phyloP scores from a whole-genome alignment of 73 alveolate species.

The Paramecium caudatum region DNA sequence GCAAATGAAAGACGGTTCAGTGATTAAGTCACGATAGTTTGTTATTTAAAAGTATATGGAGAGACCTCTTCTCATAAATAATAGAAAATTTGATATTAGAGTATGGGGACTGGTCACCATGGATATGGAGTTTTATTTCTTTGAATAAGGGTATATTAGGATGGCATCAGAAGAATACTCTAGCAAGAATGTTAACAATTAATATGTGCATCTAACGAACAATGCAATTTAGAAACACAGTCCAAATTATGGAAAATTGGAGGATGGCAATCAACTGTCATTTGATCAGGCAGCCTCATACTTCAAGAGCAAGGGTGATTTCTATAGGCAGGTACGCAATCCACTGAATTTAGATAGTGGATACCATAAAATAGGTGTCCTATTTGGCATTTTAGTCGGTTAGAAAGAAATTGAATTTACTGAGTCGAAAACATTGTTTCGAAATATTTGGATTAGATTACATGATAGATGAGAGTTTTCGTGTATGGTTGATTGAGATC shows the following conservation, averaged over 20 bases:
- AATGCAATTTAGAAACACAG: constrained; percentile 87
- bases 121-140: constrained; percentile 82
- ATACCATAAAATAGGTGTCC: constrained; percentile 70
- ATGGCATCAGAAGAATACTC: constrained; percentile 82
- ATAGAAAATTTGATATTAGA: constrained; percentile 91
- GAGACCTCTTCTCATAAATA: constrained; percentile 85
- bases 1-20: neutral
- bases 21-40: constrained; percentile 8
- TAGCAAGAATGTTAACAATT: constrained; percentile 77
- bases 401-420: constrained; percentile 79
- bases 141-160: constrained; percentile 88
- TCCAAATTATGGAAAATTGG: constrained; percentile 85
- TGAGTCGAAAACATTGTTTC: constrained; percentile 85
- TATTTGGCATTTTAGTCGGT: constrained; percentile 74
- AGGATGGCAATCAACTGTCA: constrained; percentile 91
- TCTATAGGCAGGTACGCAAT: neutral
- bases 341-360: constrained; percentile 27
- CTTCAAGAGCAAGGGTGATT: constrained; percentile 62
- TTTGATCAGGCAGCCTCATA: constrained; percentile 79
- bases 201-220: constrained; percentile 89
- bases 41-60: constrained; percentile 89
- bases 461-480: constrained; percentile 89
- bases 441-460: constrained; percentile 94
- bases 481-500: constrained; percentile 91
- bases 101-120: constrained; percentile 88